phyloP scores from a whole-genome alignment of 257 asterid species.

The Solanum neorickii region DNA sequence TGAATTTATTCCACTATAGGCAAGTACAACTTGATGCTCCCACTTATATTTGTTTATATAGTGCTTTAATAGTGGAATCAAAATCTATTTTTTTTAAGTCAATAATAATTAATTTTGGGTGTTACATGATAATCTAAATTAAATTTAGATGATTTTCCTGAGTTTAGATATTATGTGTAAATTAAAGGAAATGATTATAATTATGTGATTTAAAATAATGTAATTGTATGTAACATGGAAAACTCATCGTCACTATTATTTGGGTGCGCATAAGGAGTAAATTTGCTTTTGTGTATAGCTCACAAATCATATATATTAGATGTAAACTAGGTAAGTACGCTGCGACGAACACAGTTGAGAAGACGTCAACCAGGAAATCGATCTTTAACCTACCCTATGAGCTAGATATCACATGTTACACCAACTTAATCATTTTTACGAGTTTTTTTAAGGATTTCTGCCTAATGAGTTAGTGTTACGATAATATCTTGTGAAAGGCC shows the following conservation, averaged over 20 bases:
- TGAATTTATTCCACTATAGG: not conserved
- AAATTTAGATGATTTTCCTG: not conserved
- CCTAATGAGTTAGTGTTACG: not conserved
- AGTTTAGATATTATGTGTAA: not conserved
- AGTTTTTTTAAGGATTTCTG: not conserved
- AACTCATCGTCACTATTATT: not conserved
- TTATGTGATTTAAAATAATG: not conserved
- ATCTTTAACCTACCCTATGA: not conserved
- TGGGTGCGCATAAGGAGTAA: not conserved
- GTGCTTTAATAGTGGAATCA: not conserved
- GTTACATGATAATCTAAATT: not conserved
- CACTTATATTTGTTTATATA: not conserved
- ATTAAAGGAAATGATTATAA: too few relatives aligned
- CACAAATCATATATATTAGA: not conserved
- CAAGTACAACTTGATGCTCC: not conserved
- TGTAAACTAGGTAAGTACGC: not conserved
- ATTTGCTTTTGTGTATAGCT: not conserved
- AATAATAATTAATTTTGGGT: not conserved
- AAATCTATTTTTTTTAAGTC: not conserved
- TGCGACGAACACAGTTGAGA: not conserved
- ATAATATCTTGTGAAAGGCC: not conserved
- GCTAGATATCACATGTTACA: not conserved
- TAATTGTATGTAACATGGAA: not conserved
- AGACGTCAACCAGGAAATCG: not conserved
- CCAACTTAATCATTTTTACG: not conserved